phyloP scores from a whole-genome alignment of 768 basidiomycete genomes.

The Russula abietina region DNA sequence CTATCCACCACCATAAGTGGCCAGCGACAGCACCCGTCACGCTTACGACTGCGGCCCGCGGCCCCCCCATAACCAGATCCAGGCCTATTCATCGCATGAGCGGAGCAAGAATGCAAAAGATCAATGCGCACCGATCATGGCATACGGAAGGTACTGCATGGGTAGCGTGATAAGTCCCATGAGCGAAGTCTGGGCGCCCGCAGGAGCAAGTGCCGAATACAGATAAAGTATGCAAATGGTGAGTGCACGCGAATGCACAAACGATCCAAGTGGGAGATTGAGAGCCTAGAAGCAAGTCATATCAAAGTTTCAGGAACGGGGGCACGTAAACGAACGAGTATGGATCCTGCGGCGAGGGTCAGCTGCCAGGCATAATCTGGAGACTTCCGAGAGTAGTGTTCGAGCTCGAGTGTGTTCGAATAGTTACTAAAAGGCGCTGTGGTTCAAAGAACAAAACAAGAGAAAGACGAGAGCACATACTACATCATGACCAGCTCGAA shows the following conservation, averaged over 20 bases:
- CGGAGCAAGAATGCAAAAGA: not conserved
- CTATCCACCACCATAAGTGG: slow-evolving; percentile 75
- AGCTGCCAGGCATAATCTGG: slow-evolving; percentile 78
- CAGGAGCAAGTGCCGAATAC: slow-evolving; percentile 57
- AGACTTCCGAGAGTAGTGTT: slow-evolving; percentile 51
- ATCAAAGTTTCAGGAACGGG: not conserved
- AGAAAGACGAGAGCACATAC: slow-evolving; percentile 34
- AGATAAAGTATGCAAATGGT: slow-evolving; percentile 65
- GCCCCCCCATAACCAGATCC: slow-evolving; percentile 62
- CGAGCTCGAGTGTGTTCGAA: slow-evolving; percentile 56
- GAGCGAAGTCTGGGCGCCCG: slow-evolving; percentile 62
- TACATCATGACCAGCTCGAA: slow-evolving; percentile 72
- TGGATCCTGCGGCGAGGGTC: slow-evolving; percentile 44
- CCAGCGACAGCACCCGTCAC: slow-evolving; percentile 71
- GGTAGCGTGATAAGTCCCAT: slow-evolving; percentile 77
- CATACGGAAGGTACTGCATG: slow-evolving; percentile 65
- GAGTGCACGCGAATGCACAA: slow-evolving; percentile 58
- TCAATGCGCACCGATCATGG: slow-evolving; percentile 44
- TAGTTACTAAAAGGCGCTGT: slow-evolving; percentile 46
- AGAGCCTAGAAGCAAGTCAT: slow-evolving; percentile 34
- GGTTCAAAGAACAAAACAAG: not conserved
- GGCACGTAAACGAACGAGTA: slow-evolving; percentile 42
- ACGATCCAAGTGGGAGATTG: slow-evolving; percentile 54
- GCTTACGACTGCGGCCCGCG: slow-evolving; percentile 46
- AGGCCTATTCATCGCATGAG: slow-evolving; percentile 31